These are phyloP conservation scores for Debaryomyces fabryi DNA, from an alignment of 1,139 yeast genomes.

Conservation along the genomic window DNA sequence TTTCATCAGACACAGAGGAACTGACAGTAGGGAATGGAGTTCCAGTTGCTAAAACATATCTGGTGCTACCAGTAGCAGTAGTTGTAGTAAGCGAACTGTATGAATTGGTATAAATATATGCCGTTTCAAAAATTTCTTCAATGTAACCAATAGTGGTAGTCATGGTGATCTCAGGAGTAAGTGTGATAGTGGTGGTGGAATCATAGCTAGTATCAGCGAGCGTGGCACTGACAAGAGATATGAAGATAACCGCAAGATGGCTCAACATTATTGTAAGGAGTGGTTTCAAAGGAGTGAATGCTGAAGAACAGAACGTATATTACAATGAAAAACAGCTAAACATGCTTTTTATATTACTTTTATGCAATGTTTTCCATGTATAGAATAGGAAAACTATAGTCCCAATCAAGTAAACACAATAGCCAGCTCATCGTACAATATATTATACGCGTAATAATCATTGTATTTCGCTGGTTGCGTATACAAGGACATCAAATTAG, in stretches of 20 bases:
- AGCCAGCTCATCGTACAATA: neutral
- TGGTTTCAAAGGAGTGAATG: neutral
- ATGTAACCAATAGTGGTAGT: conserved; percentile 32
- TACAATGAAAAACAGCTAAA: neutral
- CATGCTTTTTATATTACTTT: neutral
- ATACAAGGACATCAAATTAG: neutral
- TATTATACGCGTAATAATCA: neutral
- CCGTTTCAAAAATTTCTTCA: conserved; percentile 37
- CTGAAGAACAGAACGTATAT: neutral
- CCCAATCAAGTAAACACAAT: conserved; percentile 1
- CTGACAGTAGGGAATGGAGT: conserved; percentile 12
- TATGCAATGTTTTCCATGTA: neutral
- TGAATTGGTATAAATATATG: conserved; percentile 35
- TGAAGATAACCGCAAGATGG: conserved; percentile 5
- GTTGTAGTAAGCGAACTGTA: conserved; percentile 39
- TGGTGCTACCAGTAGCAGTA: conserved; percentile 30
- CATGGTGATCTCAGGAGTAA: conserved; percentile 35
- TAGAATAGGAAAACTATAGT: neutral
- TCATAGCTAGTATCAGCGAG: conserved; percentile 20
- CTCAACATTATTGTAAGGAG: neutral
- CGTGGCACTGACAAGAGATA: conserved; percentile 3
- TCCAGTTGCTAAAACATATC: conserved; percentile 10
- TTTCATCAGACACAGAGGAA: conserved; percentile 12
- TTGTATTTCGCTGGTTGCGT: conserved; percentile 1
- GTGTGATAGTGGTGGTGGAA: conserved; percentile 28